Evolutionary conservation across 805 yeast genomes (phyloP).

Genomic region (Metschnikowia peoriensis): DNA sequence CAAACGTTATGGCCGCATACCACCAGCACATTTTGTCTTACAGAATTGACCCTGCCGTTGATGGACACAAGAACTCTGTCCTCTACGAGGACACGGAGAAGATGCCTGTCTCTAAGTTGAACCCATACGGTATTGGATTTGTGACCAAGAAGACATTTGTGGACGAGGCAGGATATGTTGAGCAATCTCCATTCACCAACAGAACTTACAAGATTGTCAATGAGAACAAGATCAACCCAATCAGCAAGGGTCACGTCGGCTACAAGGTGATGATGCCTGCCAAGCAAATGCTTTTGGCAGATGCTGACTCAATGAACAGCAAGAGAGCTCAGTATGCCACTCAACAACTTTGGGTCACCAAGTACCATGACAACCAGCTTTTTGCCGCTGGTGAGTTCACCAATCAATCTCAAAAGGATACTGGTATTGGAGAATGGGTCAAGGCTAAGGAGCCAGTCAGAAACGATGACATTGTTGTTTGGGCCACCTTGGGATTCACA

Average conservation of each 20-base stretch:
- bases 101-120: constrained; percentile 52
- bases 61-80: constrained; percentile 76
- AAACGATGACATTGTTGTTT: constrained; percentile 72
- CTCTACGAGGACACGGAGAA: constrained; percentile 66
- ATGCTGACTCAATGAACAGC: constrained; percentile 58
- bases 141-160: constrained; percentile 59
- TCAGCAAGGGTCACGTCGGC: constrained; percentile 70
- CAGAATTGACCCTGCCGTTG: constrained; percentile 80
- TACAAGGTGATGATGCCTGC: constrained; percentile 75
- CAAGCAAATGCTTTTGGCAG: constrained; percentile 70
- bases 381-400: constrained; percentile 87
- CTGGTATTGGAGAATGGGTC: constrained; percentile 73
- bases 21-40: constrained; percentile 80
- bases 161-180: constrained; percentile 69
- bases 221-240: constrained; percentile 67
- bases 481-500: constrained; percentile 81
- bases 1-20: constrained; percentile 79
- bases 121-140: constrained; percentile 72
- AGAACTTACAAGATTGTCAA: constrained; percentile 74
- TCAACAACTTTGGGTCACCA: constrained; percentile 79
- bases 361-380: constrained; percentile 67
- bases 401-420: constrained; percentile 69
- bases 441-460: constrained; percentile 65
- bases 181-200: constrained; percentile 72
- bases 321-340: constrained; percentile 76